Percentiles rank a stretch among this genome's conserved stretches.
Evolutionary conservation across 208 protist genomes (phyloP).

Genomic region (Porcisia hertigi): DNA sequence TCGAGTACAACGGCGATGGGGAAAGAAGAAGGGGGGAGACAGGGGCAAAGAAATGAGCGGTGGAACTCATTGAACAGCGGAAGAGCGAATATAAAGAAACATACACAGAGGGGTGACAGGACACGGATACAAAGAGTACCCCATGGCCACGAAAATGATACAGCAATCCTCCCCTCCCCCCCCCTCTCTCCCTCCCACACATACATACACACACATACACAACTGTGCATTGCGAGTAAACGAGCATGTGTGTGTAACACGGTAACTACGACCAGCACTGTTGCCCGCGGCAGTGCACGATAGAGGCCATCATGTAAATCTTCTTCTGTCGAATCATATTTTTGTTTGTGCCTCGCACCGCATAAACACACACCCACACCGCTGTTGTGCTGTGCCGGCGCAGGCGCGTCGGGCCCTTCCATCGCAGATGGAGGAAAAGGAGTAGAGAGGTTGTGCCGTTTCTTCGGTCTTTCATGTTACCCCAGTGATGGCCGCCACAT

Average conservation of each 20-base stretch:
- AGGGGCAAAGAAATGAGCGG: background rate
- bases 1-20: background rate
- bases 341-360: background rate
- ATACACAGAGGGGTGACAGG: too few species aligned
- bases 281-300: background rate
- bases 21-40: too few species aligned
- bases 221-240: background rate
- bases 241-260: background rate
- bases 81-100: too few species aligned
- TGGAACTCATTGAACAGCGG: background rate
- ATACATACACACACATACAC: constrained; percentile 9
- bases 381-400: background rate
- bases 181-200: constrained; percentile 4
- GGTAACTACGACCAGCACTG: background rate
- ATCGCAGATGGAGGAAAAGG: background rate
- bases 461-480: background rate
- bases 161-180: too few species aligned
- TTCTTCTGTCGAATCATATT: background rate
- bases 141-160: too few species aligned
- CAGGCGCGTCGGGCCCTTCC: background rate
- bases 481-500: background rate
- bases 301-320: background rate
- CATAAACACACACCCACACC: too few species aligned
- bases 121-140: too few species aligned
- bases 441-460: background rate